Base-by-base conservation (phyloP, 176 grass and related monocot genomes). In the Aegilops umbellulata region DNA sequence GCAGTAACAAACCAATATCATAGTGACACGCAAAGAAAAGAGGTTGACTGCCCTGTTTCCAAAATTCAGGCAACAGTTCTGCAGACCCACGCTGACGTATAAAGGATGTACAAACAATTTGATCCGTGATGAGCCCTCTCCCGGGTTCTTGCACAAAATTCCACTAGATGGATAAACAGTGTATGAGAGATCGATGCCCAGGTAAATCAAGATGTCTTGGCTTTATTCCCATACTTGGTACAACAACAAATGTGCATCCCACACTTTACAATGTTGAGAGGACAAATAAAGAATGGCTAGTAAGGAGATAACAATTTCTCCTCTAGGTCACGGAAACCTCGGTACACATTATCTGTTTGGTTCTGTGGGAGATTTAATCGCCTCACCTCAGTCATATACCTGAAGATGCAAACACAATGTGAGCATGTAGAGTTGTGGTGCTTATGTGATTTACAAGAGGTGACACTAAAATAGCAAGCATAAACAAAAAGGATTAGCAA, bases 311-410 rank as follows among this genome's bases (percentile, higher is more conserved):
- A 62, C 41, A 99, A 60, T 85, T 88, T 88, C 79, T 99, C 92
- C 71, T 99, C 97, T 20, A 96, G 90, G 53, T 99, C 97, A 65
- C 80, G 86, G 70, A 99, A 96, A 78, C 97, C 94, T 53, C 74
- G 86, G 36, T 92, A 99, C 16, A 96, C 90, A 78, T 76, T 80
- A 60, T 96, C 94, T 24, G 84, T 99, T 88, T 94, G 97, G 69
- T 39, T 91, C 25, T 99, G 94, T 24, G 94, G 90, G 78, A 99
- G 97, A 55, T 86, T 87, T 69, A 99, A 80, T 51, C 97, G 82
- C 79, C 80, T 91, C 61, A 96, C 88, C 79, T 99, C 97, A 11
- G 92, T 92, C 97, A 94, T 99, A 86, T 96, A 99, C 83, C 97
- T 94, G 82, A 88, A 88, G 34, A 86, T 80, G 47, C 60, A 55